These are phyloP conservation scores for Ustilago crameri DNA, from an alignment of 1,284 basidiomycete species.

Conservation along the genomic window DNA sequence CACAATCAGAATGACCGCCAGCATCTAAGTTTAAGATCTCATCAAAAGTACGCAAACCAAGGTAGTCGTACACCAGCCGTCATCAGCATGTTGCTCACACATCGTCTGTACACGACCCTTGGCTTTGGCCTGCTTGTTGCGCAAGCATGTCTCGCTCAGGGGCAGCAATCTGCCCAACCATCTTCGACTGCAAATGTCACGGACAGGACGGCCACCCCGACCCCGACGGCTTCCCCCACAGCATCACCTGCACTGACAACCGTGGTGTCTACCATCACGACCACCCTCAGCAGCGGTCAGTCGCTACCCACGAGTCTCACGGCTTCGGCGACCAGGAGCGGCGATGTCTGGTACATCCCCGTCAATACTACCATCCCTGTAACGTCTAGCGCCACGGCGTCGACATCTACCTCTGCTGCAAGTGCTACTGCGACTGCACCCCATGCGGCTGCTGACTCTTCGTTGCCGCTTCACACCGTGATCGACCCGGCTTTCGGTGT, in stretches of 20 bases:
- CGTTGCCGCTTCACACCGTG: conserved; percentile 57
- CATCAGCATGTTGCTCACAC: conserved; percentile 20
- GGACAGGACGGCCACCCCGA: conserved; percentile 5
- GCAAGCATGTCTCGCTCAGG: conserved; percentile 17
- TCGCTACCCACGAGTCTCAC: conserved; percentile 38
- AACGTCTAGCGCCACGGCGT: conserved; percentile 6
- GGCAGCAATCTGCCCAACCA: conserved; percentile 13
- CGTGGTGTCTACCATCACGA: conserved; percentile 34
- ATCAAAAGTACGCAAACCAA: background rate
- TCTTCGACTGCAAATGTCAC: conserved; percentile 16
- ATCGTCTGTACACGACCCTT: conserved; percentile 1
- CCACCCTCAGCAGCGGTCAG: conserved; percentile 36
- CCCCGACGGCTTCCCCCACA: conserved; percentile 10
- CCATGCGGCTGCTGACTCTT: conserved; percentile 6
- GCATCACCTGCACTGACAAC: conserved; percentile 8
- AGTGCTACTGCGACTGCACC: conserved; percentile 11
- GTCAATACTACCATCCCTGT: conserved; percentile 30
- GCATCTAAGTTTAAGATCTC: background rate
- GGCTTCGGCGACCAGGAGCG: conserved; percentile 27
- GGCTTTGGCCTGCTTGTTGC: conserved; percentile 15
- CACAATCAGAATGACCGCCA: no score
- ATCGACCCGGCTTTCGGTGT: conserved; percentile 90
- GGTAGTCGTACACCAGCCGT: background rate
- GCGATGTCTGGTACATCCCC: conserved; percentile 40
- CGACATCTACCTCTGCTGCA: conserved; percentile 11